Evolutionary conservation across 1,284 basidiomycete species (phyloP), one percentile per base, ranked within the genome.

Genomic region (Trametes hirsuta): DNA sequence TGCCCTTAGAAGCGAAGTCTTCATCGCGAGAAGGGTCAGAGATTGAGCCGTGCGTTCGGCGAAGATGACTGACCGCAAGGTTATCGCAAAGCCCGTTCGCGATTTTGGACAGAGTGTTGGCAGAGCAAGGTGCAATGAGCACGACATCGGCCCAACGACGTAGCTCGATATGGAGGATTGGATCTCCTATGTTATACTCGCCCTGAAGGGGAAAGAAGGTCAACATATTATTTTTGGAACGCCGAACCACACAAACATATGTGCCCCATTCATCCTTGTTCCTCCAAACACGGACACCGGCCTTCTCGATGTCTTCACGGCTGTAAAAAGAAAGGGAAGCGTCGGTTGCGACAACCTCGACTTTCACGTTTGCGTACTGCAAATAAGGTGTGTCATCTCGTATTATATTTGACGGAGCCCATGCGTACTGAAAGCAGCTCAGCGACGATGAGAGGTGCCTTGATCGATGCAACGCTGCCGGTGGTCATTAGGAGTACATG

Each of bases 121-220:
- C 97, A 0, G 94, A 95, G 69, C 94, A 97, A 0, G 97, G 97
- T 0, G 95, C 95, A 42, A 99, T 82, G 42, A 99, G 85, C 44
- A 98, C 94, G 25, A 98, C 75, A 71, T 99, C 96, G 22, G 96
- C 95, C 97, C 97, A 99, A 52, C 97, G 83, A 5, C 97, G 83
- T 0, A 99, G 84, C 79, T 98, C 95, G 57, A 99, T 98, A 74
- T 99, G 97, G 42, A 98, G 79, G 58, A 99, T 97, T 0, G 96
- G 93, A 70, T 98, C 93, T 0, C 95, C 93, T 44, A 97, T 84
- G 62, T 82, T 83, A 65, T 83, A 89, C 73, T 73, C 74, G 14
- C 72, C 79, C 86, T 88, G 60, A 3, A 22, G 5, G 6, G 15
- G 10, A 3, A 24, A 57, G 41, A 12, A 11, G 30, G n/a, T 1